Evolutionary conservation across 306 rosid genomes (phyloP).

Genomic region (Quercus glauca): DNA sequence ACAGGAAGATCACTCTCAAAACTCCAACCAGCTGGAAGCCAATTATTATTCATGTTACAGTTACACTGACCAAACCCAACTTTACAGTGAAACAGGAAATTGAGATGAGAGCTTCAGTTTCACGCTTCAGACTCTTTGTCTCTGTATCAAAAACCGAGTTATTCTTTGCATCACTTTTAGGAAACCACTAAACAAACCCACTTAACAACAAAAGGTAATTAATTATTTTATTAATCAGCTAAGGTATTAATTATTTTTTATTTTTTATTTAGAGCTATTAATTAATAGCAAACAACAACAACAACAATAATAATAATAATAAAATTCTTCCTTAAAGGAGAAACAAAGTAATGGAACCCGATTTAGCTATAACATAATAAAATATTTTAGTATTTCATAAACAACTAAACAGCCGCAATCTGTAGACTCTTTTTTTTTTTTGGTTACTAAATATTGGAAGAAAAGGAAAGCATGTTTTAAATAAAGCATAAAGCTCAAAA

Average conservation of each 20-base stretch:
- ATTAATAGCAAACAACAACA: neutral
- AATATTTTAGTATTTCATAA: too few species aligned
- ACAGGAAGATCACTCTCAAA: slow-evolving; percentile 48
- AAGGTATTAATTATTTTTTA: neutral
- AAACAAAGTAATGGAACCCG: too few species aligned
- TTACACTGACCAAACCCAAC: slow-evolving; percentile 18
- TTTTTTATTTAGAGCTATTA: too few species aligned
- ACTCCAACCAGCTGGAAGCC: slow-evolving; percentile 52
- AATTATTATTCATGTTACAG: slow-evolving; percentile 49
- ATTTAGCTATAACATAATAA: too few species aligned
- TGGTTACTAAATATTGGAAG: neutral
- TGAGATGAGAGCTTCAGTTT: slow-evolving; percentile 13
- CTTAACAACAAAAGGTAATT: neutral
- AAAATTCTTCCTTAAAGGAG: neutral
- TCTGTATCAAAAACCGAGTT: slow-evolving; percentile 16
- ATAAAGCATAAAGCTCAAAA: neutral
- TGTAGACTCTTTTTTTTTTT: too few species aligned
- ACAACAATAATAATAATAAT: neutral
- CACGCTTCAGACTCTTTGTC: neutral
- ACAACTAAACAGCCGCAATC: too few species aligned
- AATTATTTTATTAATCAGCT: neutral
- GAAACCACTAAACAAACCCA: neutral
- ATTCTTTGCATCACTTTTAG: neutral
- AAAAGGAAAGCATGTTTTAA: neutral
- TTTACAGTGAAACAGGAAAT: slow-evolving; percentile 36